Evolutionary conservation across 1,284 basidiomycete genomes (phyloP).

Genomic region (Austropuccinia psidii): DNA sequence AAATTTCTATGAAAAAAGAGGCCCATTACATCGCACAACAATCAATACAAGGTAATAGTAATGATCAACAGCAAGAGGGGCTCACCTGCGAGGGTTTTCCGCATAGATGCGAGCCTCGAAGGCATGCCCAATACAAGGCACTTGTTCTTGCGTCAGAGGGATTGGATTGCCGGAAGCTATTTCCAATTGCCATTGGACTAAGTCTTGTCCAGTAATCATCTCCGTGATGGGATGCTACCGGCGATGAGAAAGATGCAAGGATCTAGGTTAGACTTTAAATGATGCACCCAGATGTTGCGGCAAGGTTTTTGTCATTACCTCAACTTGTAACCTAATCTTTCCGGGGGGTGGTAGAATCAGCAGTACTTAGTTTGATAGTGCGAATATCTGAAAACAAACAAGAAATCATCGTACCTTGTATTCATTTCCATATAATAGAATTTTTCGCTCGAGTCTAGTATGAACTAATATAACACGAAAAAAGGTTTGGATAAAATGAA

Average conservation of each 20-base stretch:
- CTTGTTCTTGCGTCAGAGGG: conserved; percentile 64
- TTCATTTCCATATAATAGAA: conserved; percentile 97
- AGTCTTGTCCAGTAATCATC: conserved; percentile 84
- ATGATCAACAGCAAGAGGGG: too few relatives aligned
- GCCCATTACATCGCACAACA: too few relatives aligned
- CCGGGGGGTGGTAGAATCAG: not conserved
- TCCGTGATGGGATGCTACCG: conserved; percentile 77
- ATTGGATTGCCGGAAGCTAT: conserved; percentile 81
- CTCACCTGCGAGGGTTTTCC: conserved; percentile 72
- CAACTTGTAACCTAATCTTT: conserved; percentile 53
- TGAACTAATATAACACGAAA: conserved; percentile 56
- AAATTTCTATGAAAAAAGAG: conserved; percentile 61
- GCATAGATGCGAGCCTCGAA: conserved; percentile 97
- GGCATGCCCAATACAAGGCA: conserved; percentile 79
- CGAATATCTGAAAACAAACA: too few relatives aligned
- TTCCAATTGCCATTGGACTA: conserved; percentile 90
- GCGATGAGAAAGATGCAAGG: not conserved
- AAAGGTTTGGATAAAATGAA: not conserved
- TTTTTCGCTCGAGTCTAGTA: conserved; percentile 72
- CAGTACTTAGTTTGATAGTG: too few relatives aligned
- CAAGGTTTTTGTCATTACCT: conserved; percentile 49
- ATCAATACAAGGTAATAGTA: too few relatives aligned
- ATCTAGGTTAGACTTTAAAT: conserved; percentile 6
- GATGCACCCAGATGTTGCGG: not conserved
- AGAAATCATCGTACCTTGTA: conserved; percentile 54